phyloP scores from a whole-genome alignment of 495 filamentous ascomycete genomes.

The Hyaloscypha hepaticicola region DNA sequence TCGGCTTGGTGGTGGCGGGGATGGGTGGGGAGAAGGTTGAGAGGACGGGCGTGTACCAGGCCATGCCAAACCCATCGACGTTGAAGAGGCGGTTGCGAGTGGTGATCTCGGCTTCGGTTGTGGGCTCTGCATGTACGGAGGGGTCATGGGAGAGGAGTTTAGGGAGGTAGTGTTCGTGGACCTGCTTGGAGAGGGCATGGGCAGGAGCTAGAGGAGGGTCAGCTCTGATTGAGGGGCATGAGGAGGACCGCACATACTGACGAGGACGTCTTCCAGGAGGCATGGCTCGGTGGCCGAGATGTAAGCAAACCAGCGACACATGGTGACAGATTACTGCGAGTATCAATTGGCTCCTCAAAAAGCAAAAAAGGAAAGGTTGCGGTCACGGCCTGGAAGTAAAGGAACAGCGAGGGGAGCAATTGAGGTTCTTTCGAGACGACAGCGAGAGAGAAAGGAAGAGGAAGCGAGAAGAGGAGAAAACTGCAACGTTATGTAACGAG shows the following conservation, averaged over 20 bases:
- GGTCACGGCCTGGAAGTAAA: not conserved
- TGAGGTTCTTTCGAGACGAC: not conserved
- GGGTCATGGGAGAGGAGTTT: constrained; percentile 43
- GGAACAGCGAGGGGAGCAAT: not conserved
- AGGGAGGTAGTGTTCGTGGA: constrained; percentile 50
- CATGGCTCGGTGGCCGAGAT: constrained; percentile 33
- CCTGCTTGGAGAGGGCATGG: constrained; percentile 45
- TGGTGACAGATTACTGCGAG: not conserved
- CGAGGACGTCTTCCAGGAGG: constrained; percentile 38
- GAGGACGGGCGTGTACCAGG: constrained; percentile 26
- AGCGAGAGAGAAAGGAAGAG: not conserved
- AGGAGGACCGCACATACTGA: constrained; percentile 22
- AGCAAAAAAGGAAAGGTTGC: not conserved
- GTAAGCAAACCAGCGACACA: constrained; percentile 37
- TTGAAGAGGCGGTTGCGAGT: constrained; percentile 48
- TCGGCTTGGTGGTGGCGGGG: constrained; percentile 24
- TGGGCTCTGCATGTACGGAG: constrained; percentile 28
- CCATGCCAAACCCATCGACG: constrained; percentile 47
- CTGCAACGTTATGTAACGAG: not conserved
- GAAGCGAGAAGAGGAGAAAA: not conserved
- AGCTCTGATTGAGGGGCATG: not conserved
- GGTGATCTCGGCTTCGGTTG: constrained; percentile 37
- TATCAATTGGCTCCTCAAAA: not conserved
- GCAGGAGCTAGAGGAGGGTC: constrained; percentile 24
- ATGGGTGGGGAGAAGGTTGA: constrained; percentile 23